These are phyloP conservation scores for Lathyrus aphaca DNA, from an alignment of 306 rosid genomes.

Conservation along the genomic window DNA sequence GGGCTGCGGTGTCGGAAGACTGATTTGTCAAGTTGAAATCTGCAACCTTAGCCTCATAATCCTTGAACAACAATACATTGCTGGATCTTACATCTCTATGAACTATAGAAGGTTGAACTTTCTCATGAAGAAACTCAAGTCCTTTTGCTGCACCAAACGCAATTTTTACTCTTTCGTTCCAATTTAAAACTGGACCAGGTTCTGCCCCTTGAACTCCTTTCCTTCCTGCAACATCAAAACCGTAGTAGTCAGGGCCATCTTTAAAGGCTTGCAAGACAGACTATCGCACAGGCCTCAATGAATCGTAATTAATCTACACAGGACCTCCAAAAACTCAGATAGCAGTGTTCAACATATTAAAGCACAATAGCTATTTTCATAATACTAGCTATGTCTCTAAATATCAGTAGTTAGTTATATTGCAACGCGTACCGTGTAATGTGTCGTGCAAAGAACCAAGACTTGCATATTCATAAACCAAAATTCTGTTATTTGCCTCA, in stretches of 20 bases:
- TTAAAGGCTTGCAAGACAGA: too few species aligned
- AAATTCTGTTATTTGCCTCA: conserved; percentile 74
- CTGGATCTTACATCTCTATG: conserved; percentile 95
- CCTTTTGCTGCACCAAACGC: conserved; percentile 98
- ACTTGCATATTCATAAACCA: conserved; percentile 79
- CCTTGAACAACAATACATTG: conserved; percentile 83
- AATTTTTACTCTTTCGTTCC: conserved; percentile 87
- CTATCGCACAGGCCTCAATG: too few species aligned
- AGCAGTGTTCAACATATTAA: background rate
- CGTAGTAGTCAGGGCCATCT: background rate
- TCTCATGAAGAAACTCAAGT: conserved; percentile 87
- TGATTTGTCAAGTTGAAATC: conserved; percentile 92
- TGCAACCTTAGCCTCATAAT: conserved; percentile 70
- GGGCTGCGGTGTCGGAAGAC: conserved; percentile 86
- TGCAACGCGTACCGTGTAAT: conserved; percentile 67
- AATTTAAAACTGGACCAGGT: conserved; percentile 86
- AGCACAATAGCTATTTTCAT: background rate
- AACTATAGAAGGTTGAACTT: conserved; percentile 84
- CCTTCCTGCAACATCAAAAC: conserved; percentile 66
- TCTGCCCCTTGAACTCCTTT: conserved; percentile 98
- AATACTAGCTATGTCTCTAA: too few species aligned
- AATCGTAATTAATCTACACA: too few species aligned
- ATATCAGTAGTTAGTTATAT: background rate
- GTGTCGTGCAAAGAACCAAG: conserved; percentile 93
- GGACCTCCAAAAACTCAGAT: background rate